Evolutionary conservation across 176 grass and related monocot species (phyloP).

Genomic region (Triticum aestivum): DNA sequence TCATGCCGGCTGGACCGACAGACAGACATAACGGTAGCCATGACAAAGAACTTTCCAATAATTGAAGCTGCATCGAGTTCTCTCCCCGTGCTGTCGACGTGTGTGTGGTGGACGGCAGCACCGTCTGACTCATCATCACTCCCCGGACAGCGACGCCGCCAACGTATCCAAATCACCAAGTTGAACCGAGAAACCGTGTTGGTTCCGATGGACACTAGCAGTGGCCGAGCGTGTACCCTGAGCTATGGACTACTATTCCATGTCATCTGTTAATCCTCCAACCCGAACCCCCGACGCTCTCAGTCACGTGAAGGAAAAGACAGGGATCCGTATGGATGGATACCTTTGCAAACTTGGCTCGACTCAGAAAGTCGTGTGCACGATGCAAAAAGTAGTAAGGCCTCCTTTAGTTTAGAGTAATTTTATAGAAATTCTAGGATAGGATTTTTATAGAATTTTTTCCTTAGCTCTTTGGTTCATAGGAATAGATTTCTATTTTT

Average conservation of each 20-base stretch:
- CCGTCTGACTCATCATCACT: background rate
- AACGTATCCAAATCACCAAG: too few relatives aligned
- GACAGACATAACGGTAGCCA: background rate
- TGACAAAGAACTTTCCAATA: background rate
- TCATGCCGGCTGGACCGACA: background rate
- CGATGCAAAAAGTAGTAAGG: too few relatives aligned
- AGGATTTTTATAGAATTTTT: too few relatives aligned
- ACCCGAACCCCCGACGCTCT: background rate
- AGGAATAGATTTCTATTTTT: too few relatives aligned
- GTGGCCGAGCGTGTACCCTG: background rate
- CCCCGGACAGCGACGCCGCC: constrained; percentile 17
- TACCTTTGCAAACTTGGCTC: background rate
- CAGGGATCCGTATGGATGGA: background rate
- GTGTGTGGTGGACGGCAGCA: too few relatives aligned
- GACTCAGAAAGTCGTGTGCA: too few relatives aligned
- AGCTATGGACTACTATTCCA: too few relatives aligned
- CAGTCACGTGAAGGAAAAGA: background rate
- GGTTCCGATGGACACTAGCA: background rate
- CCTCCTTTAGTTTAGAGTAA: too few relatives aligned
- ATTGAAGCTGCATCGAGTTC: background rate
- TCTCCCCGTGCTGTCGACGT: background rate
- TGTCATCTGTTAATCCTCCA: background rate
- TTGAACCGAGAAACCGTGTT: background rate
- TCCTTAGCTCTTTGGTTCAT: too few relatives aligned
- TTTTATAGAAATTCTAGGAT: too few relatives aligned